Base-by-base conservation (phyloP, 106 monocot species). In the Phalaenopsis equestris region DNA sequence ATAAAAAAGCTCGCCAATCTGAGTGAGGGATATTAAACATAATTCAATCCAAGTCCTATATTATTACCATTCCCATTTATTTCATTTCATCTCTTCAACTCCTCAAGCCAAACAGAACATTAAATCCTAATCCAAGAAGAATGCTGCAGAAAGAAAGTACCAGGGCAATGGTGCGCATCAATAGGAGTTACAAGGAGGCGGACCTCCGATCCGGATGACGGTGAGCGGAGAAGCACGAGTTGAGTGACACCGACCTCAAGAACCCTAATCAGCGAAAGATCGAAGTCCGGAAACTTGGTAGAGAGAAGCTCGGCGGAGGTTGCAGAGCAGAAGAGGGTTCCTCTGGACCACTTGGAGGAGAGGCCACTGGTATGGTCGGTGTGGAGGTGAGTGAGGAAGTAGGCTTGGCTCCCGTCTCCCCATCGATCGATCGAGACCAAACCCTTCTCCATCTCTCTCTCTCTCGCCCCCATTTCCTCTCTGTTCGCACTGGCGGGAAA, bases 381-480 rank as follows among this genome's bases (percentile, higher is more conserved):
- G 81, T 96, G 95, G 83, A 96, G 93, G 83, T 93, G 95, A 17
- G 93, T 93, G 42, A 96, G 90, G 86, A 93, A 96, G 89, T 93
- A 96, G 30, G 88, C 95, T 77, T 91, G 87, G 91, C 89, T 91
- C 6, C 56, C 80, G 55, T 86, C 89, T n/a, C 57, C 74, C 89
- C 92, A 95, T 73, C 89, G 80, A 67, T 95, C 95, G 64, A 95
- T 81, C 68, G 95, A 79, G 65, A 95, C 85, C 87, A 92, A 64
- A 1, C 90, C 86, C 42, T 82, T 82, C 49, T 88, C 90, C 86
- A 90, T 84, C 23, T 21, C 23, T 15, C 5, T 19, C n/a, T 72
- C 42, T 0, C 45, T 48, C 48, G 6, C 70, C 16, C 72, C 14
- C 70, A 12, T 6, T 48, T 0, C 12, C 15, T 11, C 45, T 48